These are phyloP conservation scores for Hypoxylon sp. DNA, from an alignment of 2,329 filamentous ascomycete species.

Conservation along the genomic window DNA sequence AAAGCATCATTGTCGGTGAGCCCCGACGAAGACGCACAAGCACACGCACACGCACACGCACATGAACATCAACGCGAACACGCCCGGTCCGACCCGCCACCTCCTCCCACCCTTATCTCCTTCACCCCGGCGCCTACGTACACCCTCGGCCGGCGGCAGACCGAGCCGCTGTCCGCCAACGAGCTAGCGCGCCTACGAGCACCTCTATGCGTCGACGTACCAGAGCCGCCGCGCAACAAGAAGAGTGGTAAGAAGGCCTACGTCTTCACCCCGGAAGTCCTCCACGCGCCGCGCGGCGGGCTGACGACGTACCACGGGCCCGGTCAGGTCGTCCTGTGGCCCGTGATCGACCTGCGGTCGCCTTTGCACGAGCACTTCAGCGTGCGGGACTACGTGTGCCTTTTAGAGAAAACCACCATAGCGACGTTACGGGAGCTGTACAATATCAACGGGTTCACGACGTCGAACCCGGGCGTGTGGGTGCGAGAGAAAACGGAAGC, in stretches of 20 bases:
- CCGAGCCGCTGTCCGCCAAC: conserved; percentile 60
- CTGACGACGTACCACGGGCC: conserved; percentile 96
- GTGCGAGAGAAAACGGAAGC: conserved; percentile 58
- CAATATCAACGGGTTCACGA: conserved; percentile 74
- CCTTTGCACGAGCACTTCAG: conserved; percentile 70
- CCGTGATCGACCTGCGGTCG: conserved; percentile 84
- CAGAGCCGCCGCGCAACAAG: not conserved
- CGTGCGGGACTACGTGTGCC: conserved; percentile 81
- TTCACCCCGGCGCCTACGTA: conserved; percentile 88
- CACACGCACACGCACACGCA: not conserved
- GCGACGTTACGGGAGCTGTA: conserved; percentile 70
- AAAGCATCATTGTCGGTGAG: conserved; percentile 59
- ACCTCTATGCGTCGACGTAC: conserved; percentile 56
- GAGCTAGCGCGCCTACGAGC: conserved; percentile 64
- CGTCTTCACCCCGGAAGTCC: conserved; percentile 70
- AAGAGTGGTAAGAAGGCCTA: not conserved
- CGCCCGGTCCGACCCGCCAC: conserved; percentile 36
- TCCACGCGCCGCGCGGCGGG: conserved; percentile 84
- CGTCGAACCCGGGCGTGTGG: conserved; percentile 87
- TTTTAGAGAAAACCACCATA: conserved; percentile 84
- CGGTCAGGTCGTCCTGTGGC: conserved; percentile 93
- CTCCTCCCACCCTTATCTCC: conserved; percentile 79
- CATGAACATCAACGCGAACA: not conserved
- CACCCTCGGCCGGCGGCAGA: conserved; percentile 89
- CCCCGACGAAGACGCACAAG: not conserved